Evolutionary conservation across 768 basidiomycete species (phyloP).

Genomic region (Leccinum uliginosum): DNA sequence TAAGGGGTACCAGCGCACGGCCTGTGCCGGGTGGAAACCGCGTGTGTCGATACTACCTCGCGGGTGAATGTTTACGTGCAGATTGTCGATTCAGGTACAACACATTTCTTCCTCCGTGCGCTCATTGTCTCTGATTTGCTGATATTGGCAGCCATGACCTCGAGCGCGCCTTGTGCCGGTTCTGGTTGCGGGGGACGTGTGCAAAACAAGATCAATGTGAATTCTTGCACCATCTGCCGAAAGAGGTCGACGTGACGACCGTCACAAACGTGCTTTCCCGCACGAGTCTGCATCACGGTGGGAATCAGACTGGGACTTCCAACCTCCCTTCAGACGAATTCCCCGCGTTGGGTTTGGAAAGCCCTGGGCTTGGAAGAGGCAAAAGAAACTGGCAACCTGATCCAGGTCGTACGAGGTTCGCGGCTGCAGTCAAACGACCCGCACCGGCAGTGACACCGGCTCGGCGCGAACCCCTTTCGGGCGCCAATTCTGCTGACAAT

Average conservation of each 20-base stretch:
- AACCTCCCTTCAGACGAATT: constrained; percentile 54
- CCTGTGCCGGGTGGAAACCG: constrained; percentile 50
- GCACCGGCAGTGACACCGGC: constrained; percentile 29
- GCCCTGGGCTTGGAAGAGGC: constrained; percentile 33
- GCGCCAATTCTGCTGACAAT: constrained; percentile 47
- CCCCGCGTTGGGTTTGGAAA: constrained; percentile 57
- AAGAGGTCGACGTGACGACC: constrained; percentile 74
- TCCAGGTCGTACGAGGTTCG: constrained; percentile 84
- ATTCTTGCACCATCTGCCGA: constrained; percentile 88
- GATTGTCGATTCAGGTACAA: constrained; percentile 96
- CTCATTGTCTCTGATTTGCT: constrained; percentile 10
- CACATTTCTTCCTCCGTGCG: background rate
- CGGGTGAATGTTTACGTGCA: constrained; percentile 91
- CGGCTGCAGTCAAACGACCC: constrained; percentile 81
- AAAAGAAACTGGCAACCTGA: constrained; percentile 57
- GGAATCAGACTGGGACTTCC: constrained; percentile 34
- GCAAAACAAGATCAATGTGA: constrained; percentile 96
- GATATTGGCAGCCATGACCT: constrained; percentile 72
- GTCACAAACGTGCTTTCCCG: constrained; percentile 65
- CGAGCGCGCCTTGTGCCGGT: constrained; percentile 90
- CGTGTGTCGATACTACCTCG: constrained; percentile 95
- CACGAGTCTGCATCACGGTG: constrained; percentile 50
- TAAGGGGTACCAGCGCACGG: constrained; percentile 28
- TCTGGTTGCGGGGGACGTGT: constrained; percentile 97
- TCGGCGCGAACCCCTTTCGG: constrained; percentile 41